Evolutionary conservation across 441 rosid species (phyloP).

Genomic region (Pelargonium australe): DNA sequence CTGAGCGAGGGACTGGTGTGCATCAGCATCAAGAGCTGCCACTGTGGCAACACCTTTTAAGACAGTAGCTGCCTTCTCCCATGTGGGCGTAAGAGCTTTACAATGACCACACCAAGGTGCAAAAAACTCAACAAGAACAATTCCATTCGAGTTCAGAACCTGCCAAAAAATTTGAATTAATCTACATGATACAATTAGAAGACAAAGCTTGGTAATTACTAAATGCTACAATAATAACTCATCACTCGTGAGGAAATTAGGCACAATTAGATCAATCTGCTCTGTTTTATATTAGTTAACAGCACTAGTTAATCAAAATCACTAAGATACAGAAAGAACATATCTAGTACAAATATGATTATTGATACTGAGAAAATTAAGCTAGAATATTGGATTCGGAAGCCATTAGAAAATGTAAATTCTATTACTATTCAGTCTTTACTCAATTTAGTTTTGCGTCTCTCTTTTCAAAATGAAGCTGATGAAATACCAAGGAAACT

Average conservation of each 20-base stretch:
- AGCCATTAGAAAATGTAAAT: not conserved
- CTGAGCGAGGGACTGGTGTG: slow-evolving; percentile 92
- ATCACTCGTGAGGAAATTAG: not conserved
- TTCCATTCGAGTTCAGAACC: slow-evolving; percentile 79
- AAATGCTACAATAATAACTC: not conserved
- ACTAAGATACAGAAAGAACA: not conserved
- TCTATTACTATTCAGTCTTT: not conserved
- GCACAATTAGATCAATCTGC: not conserved
- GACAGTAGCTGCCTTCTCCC: slow-evolving; percentile 86
- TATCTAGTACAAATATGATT: not conserved
- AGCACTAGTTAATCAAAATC: not conserved
- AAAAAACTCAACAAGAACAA: slow-evolving; percentile 88
- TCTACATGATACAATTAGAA: not conserved
- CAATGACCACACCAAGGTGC: slow-evolving; percentile 99
- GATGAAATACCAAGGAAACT: not conserved
- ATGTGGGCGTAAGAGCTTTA: slow-evolving; percentile 74
- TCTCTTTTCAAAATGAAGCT: not conserved
- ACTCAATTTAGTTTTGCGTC: not conserved
- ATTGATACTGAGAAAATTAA: not conserved
- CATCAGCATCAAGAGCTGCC: slow-evolving; percentile 95
- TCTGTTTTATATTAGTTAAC: not conserved
- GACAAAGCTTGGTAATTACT: too few species aligned
- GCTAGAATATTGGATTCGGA: not conserved
- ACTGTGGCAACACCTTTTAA: slow-evolving; percentile 94
- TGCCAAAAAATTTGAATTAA: slow-evolving; percentile 21